These are phyloP conservation scores for Lolium perenne DNA, from an alignment of 176 grass and related monocot species.

Conservation along the genomic window DNA sequence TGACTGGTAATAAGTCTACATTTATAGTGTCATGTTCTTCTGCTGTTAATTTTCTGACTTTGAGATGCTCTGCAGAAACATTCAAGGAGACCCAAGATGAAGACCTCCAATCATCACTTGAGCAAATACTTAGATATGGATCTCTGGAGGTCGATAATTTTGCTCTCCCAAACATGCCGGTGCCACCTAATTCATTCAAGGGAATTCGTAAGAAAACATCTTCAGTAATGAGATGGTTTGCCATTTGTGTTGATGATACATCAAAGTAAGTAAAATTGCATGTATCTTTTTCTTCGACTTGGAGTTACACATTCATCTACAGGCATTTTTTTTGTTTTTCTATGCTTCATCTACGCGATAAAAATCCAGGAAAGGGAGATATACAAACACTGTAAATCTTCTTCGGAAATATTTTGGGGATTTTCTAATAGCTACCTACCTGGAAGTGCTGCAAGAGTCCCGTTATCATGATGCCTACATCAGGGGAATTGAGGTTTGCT, in stretches of 20 bases:
- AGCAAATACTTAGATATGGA: constrained; percentile 57
- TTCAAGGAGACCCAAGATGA: constrained; percentile 59
- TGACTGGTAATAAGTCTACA: constrained; percentile 60
- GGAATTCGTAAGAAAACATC: constrained; percentile 86
- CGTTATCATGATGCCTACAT: constrained; percentile 78
- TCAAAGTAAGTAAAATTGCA: constrained; percentile 60
- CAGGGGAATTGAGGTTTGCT: constrained; percentile 79
- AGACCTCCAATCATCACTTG: constrained; percentile 68
- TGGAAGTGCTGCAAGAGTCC: constrained; percentile 73
- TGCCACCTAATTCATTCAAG: constrained; percentile 73
- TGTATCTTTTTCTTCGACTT: constrained; percentile 19
- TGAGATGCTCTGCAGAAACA: constrained; percentile 63
- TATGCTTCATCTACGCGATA: constrained; percentile 32
- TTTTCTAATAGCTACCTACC: constrained; percentile 87
- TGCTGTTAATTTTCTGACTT: constrained; percentile 21
- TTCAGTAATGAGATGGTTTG: constrained; percentile 78
- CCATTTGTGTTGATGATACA: constrained; percentile 85
- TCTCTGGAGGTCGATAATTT: constrained; percentile 56
- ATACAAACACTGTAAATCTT: constrained; percentile 69
- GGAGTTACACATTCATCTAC: constrained; percentile 13
- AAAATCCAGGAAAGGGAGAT: constrained; percentile 79
- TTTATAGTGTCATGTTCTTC: constrained; percentile 9
- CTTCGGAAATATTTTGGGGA: constrained; percentile 93
- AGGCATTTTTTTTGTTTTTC: constrained; percentile 32
- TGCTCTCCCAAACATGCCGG: constrained; percentile 74